phyloP scores from a whole-genome alignment of 1,284 basidiomycete species.

The Ganoderma lucidum region DNA sequence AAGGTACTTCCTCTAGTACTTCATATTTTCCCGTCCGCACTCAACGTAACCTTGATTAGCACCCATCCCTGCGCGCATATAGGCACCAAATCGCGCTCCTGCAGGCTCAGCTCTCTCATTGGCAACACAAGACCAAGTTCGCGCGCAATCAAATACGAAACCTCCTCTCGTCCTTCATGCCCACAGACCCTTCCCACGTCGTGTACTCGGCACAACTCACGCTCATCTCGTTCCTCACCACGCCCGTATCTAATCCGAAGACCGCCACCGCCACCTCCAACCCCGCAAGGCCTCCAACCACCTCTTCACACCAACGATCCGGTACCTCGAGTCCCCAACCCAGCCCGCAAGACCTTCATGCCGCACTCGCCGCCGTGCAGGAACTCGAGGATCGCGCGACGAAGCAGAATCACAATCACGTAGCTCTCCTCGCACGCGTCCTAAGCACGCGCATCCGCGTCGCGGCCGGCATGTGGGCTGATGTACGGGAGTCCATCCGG shows the following conservation, averaged over 20 bases:
- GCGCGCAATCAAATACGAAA: constrained; percentile 63
- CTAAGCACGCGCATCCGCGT: constrained; percentile 62
- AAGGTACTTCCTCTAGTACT: constrained; percentile 50
- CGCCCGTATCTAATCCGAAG: constrained; percentile 32
- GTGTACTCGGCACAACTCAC: constrained; percentile 63
- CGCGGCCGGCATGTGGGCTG: constrained; percentile 58
- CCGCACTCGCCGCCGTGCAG: constrained; percentile 52
- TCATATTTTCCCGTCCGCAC: not conserved
- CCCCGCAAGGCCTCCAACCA: constrained; percentile 10
- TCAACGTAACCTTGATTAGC: constrained; percentile 43
- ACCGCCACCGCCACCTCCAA: constrained; percentile 20
- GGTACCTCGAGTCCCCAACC: constrained; percentile 25
- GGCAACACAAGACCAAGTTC: constrained; percentile 64
- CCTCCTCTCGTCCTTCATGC: constrained; percentile 55
- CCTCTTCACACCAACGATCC: constrained; percentile 13
- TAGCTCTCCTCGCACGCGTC: constrained; percentile 56
- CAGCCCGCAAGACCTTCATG: constrained; percentile 44
- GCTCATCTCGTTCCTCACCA: constrained; percentile 54
- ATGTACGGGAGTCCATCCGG: constrained; percentile 53
- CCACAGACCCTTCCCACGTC: constrained; percentile 57
- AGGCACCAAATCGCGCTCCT: constrained; percentile 64
- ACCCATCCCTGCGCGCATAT: constrained; percentile 67
- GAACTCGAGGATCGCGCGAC: constrained; percentile 51
- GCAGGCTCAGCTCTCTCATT: constrained; percentile 62
- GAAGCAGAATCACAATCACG: constrained; percentile 50